These are phyloP conservation scores for Fusarium abutilonis DNA, from an alignment of 2,329 filamentous ascomycete genomes.

Conservation along the genomic window DNA sequence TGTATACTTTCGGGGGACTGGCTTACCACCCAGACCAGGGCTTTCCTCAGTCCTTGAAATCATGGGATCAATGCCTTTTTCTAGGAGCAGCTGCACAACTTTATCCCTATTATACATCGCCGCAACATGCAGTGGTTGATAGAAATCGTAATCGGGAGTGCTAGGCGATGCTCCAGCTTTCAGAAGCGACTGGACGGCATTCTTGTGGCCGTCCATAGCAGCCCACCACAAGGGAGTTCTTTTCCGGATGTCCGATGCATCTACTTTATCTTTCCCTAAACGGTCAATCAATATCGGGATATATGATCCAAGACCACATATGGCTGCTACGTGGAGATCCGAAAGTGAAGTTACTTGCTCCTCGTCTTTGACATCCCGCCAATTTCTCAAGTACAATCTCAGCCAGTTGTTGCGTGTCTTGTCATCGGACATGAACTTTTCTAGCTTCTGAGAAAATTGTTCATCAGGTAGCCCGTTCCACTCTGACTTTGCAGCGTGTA, in stretches of 20 bases:
- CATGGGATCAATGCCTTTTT: constrained; percentile 48
- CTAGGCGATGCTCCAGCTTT: constrained; percentile 43
- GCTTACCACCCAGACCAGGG: constrained; percentile 18
- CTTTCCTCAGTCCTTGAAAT: constrained; percentile 37
- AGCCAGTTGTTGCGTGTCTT: constrained; percentile 8
- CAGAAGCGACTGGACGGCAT: constrained; percentile 34
- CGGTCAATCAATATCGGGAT: constrained; percentile 3
- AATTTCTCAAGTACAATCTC: neutral
- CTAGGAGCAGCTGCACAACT: constrained; percentile 15
- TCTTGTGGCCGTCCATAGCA: constrained; percentile 36
- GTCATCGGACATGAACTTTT: constrained; percentile 9
- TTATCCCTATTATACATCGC: constrained; percentile 32
- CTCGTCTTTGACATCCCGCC: neutral
- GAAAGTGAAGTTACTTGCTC: neutral
- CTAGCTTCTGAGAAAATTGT: constrained; percentile 6
- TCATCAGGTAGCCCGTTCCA: constrained; percentile 6
- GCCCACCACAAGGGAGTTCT: constrained; percentile 37
- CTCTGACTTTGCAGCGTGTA: constrained; percentile 7
- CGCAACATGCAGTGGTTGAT: constrained; percentile 51
- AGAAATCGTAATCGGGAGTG: constrained; percentile 4
- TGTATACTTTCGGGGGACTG: neutral
- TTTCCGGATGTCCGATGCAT: neutral
- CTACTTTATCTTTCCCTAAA: neutral
- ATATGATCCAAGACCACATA: constrained; percentile 20
- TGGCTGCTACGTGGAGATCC: constrained; percentile 25